Evolutionary conservation across 2,329 filamentous ascomycete genomes (phyloP), one percentile per base, ranked within the genome.

Genomic region (Leptosphaerulina australis): DNA sequence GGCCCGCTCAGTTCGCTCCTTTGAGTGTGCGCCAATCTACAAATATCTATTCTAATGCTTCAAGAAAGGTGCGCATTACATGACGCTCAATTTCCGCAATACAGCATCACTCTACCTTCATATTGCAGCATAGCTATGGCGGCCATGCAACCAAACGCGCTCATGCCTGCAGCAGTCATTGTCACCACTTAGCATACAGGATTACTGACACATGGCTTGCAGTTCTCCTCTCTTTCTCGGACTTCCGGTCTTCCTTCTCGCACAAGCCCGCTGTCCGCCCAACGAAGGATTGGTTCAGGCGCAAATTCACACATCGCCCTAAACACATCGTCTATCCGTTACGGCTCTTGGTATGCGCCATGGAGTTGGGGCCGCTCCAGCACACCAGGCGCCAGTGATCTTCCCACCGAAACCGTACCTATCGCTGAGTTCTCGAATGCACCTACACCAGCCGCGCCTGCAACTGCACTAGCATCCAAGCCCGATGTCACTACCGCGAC

Each of bases 151-250:
- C 29, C 28, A 35, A 14, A 31, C 35, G 40, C 40, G 35, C 36
- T 36, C 40, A 39, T 49, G 29, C 9, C 22, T 33, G 11, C 41
- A 34, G 17, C 35, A 53, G 45, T 25, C 18, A 21, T 21, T 21
- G 48, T 36, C 14, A 26, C 14, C 18, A 8, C 17, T 5, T 15
- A 7, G 11, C 14, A 6, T 11, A 20, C 9, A 35, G n/a, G 22
- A 26, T 11, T 40, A 30, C 50, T 53, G 38, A 53, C 38, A 24
- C 12, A 8, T 17, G 18, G 17, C 12, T 21, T 31, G 33, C 37
- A 73, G 70, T 71, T 71, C 43, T 73, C 70, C n/a, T 70, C 64
- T 4, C 48, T 67, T 14, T 59, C 64, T 33, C 62, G 63, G 20
- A 67, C 38, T 11, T 34, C 58, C 26, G 40, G 58, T 17, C 56